Evolutionary conservation across 2,329 filamentous ascomycete genomes (phyloP).

Genomic region (Blastomyces parvus): DNA sequence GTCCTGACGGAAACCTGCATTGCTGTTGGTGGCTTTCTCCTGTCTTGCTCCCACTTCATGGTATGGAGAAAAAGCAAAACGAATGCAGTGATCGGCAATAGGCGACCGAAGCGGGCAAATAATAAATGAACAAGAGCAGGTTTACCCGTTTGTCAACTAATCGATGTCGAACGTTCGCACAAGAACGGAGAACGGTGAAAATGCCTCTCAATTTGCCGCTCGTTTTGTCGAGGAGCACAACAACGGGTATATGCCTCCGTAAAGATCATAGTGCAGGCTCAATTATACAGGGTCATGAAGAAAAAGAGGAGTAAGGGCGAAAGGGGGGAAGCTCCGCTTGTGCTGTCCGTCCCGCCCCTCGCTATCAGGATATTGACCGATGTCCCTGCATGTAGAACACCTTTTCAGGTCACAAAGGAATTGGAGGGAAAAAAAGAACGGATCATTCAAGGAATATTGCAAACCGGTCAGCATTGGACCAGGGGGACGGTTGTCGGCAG

Average conservation of each 20-base stretch:
- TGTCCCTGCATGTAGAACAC: not conserved
- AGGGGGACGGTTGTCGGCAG: not conserved
- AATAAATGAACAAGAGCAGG: not conserved
- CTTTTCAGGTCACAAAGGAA: not conserved
- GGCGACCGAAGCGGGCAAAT: not conserved
- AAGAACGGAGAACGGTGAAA: not conserved
- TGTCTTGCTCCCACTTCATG: not conserved
- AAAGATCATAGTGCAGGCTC: not conserved
- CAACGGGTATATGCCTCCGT: not conserved
- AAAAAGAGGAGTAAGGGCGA: not conserved
- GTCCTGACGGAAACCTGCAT: not conserved
- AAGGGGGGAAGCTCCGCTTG: not conserved
- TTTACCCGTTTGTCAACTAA: not conserved
- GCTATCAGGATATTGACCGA: not conserved
- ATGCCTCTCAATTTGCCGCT: not conserved
- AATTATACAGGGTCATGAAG: not conserved
- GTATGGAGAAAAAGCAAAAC: not conserved
- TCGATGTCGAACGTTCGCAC: not conserved
- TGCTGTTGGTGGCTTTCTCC: not conserved
- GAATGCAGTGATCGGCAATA: not conserved
- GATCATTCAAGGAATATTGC: not conserved
- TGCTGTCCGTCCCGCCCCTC: not conserved
- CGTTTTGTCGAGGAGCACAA: not conserved
- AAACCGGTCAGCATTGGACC: not conserved
- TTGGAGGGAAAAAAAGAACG: not conserved